Base-by-base conservation (phyloP, 2,329 filamentous ascomycete species). In the Furcasterigmium sp. region DNA sequence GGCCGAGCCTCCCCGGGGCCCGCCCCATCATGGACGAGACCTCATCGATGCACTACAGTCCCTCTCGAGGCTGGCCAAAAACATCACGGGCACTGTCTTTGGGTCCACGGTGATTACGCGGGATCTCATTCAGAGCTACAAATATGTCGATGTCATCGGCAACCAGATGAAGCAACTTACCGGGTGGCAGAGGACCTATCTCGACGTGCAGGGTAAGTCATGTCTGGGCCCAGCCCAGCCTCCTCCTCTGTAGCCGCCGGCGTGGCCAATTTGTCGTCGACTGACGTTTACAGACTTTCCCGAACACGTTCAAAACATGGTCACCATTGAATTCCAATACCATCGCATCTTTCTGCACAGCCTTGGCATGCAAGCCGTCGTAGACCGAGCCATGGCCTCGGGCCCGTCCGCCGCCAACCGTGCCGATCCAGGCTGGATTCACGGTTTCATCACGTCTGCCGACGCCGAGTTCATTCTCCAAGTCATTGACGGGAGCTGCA, bases 381-480 rank as follows among this genome's bases (percentile, higher is more conserved):
- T 78, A 3, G 75, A 78, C 45, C 70, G 73, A 15, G 69, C 68
- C 1, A 58, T 74, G 7, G 58, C 60, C 28, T 15, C n/a, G 11
- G 23, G 23, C 23, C 23, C 11, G 32, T 19, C 32, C 6, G 32
- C 23, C 7, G 23, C 23, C 11, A 11, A 26, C 11, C 23, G 32
- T 7, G n/a, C 6, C 25, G 59, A 65, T 48, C 55, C 42, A 50
- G 53, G 40, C 23, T 53, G 40, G 52, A 61, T 39, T 26, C 69
- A 57, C 57, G 69, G 29, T 53, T 69, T 11, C 56, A 65, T 11
- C 60, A 72, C 50, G 62, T 65, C 69, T 2, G 64, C 66, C 37
- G 75, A 79, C 50, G 76, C 74, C 43, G 67, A 70, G 29, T 78
- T 76, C 48, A 75, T 78, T 13, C 70, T 72, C 53, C 73, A 77